A percentile compares a stretch with the other conserved stretches of the same genome.
Conservation (phyloP, 2,329 filamentous ascomycete species). For the Calonectria fujianensis region DNA sequence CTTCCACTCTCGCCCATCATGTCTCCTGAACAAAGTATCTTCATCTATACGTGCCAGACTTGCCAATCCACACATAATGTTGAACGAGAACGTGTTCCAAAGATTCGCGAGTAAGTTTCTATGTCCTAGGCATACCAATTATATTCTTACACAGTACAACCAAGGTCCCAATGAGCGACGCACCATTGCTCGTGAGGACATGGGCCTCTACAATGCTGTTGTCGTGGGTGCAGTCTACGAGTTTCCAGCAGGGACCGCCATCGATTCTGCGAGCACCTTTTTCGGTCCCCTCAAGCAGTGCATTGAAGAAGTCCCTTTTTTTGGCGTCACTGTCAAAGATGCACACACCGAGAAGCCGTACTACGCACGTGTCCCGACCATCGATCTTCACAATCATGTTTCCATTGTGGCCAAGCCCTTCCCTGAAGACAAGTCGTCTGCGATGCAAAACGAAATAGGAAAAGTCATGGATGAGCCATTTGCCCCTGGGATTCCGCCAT, state of each 20-base stretch:
- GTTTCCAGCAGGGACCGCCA: not conserved
- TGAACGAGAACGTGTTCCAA: not conserved
- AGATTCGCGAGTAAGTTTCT: conserved; percentile 21
- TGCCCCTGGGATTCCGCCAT: conserved; percentile 44
- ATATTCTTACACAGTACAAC: not conserved
- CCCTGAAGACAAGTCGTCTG: not conserved
- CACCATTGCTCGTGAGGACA: conserved; percentile 18
- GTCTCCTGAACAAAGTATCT: not conserved
- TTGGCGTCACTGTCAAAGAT: conserved; percentile 48
- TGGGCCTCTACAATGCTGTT: conserved; percentile 31
- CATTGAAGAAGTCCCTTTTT: conserved; percentile 47
- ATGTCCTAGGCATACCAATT: too few relatives aligned
- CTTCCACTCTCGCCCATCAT: not conserved
- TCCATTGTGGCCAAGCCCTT: conserved; percentile 29
- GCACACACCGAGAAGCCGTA: conserved; percentile 48
- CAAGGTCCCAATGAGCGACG: conserved; percentile 33
- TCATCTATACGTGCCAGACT: not conserved
- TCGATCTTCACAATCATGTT: conserved; percentile 49
- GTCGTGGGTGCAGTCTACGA: conserved; percentile 27
- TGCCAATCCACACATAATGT: not conserved
- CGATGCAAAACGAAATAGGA: not conserved
- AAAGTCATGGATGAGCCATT: conserved; percentile 30
- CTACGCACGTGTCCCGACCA: conserved; percentile 45
- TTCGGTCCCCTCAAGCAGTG: conserved; percentile 45
- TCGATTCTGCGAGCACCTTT: conserved; percentile 34